Base-by-base conservation (phyloP, 2,329 filamentous ascomycete species). In the Plectosphaerella plurivora region DNA sequence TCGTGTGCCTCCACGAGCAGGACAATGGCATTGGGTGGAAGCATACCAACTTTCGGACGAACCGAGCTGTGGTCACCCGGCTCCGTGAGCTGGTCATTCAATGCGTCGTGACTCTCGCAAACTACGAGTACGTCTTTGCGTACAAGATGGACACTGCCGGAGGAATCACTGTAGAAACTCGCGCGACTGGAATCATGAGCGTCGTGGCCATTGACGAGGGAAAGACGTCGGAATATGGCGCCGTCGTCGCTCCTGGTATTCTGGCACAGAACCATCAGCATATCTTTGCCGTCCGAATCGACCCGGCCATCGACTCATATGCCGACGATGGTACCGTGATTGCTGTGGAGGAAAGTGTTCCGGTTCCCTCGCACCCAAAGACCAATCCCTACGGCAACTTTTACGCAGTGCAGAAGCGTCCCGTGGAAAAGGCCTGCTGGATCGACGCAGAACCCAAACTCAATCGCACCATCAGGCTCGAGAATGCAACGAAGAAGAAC, bases 1-100 rank as follows among this genome's bases (percentile, higher is more conserved):
- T 83, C 2, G 71, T 88, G 39, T 89, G 86, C 56, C 71, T 88
- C 2, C 86, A 89, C 60, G 86, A 89, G 66, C 79, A 87, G 60
- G 87, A 89, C 61, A 80, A 82, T 55, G 87, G 86, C 2, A 85
- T 89, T 47, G 74, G 79, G 20, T 88, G 84, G 84, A 89, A 89
- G 63, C 86, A 89, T 68, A 79, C 84, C 20, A 87, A 89, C 67
- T 85, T 76, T 68, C 75, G 85, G n/a, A 88, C 83, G 0, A 73
- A 75, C 10, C 73, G 80, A 10, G 82, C 83, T 0, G 79, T 82
- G 1, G 81, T 87, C 0, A 78, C 79, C 0, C 75, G 86, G 5
- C 73, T 76, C 52, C 74, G 86, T 3, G 78, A 86, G 58, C 70
- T 89, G 1, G 82, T 89, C 0, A 68, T 89, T 3, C 86, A 89